Base-by-base conservation (phyloP, 495 filamentous ascomycete genomes). In the Elasticomyces elasticus region DNA sequence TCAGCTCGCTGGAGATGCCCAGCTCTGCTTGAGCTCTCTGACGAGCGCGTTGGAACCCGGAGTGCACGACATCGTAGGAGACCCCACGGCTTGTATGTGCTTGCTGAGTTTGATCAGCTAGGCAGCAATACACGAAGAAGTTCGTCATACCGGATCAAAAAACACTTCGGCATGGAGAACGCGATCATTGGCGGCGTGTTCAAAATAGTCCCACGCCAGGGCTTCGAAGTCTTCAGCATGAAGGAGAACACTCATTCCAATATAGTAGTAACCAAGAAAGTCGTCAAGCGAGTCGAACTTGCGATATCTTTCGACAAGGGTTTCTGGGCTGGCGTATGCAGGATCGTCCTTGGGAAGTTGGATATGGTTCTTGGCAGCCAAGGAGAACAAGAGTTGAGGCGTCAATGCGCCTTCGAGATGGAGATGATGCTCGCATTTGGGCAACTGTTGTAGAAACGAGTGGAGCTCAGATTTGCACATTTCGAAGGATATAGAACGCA, bases 241-340 rank as follows among this genome's bases (percentile, higher is more conserved):
- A 24, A 76, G 60, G 11, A 89, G 75, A 12, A 83, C 81, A 26
- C 74, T 77, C 78, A 86, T 86, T 62, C 83, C 84, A 51, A 82
- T 79, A 72, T 85, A 87, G 72, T 89, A 89, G 68, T 85, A 88
- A 61, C 76, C 66, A 5, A 91, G 76, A 66, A 89, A 89, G 69
- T 89, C 84, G 65, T 88, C 82, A 11, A 89, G 77, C 5, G 78
- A 83, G 44, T 76, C 72, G 69, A 88, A 89, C 13, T 46, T 67
- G 38, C 73, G 66, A 64, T 87, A 87, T 58, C 84, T 78, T 17
- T 68, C 17, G 69, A 64, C 27, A 86, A 75, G 67, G 82, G 87
- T 2, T 23, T n/a, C 13, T 12, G 53, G 44, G 25, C 19, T 20
- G 2, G 23, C 10, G 35, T 49, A 59, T 1, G 49, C 56, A 7